phyloP scores from a whole-genome alignment of 2,329 filamentous ascomycete species.

The Xylariaceae sp. region DNA sequence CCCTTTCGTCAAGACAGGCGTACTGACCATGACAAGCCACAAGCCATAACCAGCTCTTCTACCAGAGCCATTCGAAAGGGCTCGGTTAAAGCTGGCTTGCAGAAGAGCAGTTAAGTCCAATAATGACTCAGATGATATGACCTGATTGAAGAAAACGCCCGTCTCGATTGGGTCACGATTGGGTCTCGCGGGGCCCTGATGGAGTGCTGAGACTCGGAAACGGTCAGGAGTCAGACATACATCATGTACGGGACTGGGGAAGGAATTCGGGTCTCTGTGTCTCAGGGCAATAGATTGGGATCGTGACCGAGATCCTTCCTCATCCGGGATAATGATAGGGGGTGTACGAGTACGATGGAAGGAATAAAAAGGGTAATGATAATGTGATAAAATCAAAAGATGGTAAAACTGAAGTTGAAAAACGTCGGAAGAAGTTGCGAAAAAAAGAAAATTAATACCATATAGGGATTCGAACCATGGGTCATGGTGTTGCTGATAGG shows the following conservation, averaged over 20 bases:
- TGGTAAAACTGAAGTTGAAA: too few species aligned
- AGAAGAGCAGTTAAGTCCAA: neutral
- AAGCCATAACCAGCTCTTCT: neutral
- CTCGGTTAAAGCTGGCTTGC: neutral
- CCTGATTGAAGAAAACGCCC: neutral
- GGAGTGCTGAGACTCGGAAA: neutral
- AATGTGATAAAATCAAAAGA: too few species aligned
- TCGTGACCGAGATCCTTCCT: too few species aligned
- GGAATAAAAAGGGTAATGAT: too few species aligned
- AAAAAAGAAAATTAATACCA: too few species aligned
- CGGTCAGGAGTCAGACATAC: neutral
- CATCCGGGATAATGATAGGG: too few species aligned
- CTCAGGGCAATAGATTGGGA: neutral
- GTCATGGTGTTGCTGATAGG: too few species aligned
- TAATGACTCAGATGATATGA: neutral
- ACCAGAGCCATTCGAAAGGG: neutral
- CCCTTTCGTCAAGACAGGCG: neutral
- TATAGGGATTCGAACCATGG: too few species aligned
- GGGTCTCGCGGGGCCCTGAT: too few species aligned
- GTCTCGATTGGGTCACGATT: neutral
- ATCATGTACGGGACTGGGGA: neutral
- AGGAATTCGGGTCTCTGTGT: neutral
- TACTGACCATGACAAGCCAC: neutral
- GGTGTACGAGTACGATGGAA: too few species aligned
- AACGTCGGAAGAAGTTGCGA: too few species aligned